Evolutionary conservation across 306 rosid species (phyloP).

Genomic region (Psophocarpus tetragonolobus): DNA sequence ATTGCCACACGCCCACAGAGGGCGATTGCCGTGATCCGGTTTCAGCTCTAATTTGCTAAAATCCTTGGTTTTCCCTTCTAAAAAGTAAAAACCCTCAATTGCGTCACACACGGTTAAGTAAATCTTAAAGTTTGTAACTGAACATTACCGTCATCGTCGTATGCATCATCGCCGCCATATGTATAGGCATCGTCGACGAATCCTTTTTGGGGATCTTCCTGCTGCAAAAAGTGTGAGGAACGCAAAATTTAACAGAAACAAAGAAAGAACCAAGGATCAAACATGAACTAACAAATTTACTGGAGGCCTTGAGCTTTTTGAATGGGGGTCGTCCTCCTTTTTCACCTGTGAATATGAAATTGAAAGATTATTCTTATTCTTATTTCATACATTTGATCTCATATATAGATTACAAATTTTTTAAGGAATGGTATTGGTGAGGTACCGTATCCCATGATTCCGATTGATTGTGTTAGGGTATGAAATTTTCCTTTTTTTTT

Average conservation of each 20-base stretch:
- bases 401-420: neutral
- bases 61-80: constrained; percentile 67
- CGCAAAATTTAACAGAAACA: neutral
- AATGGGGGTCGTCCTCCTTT: constrained; percentile 52
- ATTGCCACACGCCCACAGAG: constrained; percentile 95
- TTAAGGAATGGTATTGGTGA: neutral
- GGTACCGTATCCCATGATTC: constrained; percentile 48
- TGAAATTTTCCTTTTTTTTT: neutral
- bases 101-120: too few relatives aligned
- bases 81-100: constrained; percentile 23
- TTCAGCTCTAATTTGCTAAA: constrained; percentile 86
- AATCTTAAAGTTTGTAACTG: neutral
- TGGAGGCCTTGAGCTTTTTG: constrained; percentile 54
- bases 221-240: constrained; percentile 20
- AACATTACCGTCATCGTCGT: constrained; percentile 69
- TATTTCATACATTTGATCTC: neutral
- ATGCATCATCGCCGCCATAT: constrained; percentile 61
- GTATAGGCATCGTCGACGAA: constrained; percentile 52
- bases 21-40: constrained; percentile 78
- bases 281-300: constrained; percentile 49
- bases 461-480: neutral
- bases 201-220: constrained; percentile 59
- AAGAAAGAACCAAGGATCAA: neutral
- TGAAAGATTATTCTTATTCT: neutral
- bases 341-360: constrained; percentile 55